Conservation (phyloP, 495 filamentous ascomycete species). For the Penicillium macrosclerotiorum region DNA sequence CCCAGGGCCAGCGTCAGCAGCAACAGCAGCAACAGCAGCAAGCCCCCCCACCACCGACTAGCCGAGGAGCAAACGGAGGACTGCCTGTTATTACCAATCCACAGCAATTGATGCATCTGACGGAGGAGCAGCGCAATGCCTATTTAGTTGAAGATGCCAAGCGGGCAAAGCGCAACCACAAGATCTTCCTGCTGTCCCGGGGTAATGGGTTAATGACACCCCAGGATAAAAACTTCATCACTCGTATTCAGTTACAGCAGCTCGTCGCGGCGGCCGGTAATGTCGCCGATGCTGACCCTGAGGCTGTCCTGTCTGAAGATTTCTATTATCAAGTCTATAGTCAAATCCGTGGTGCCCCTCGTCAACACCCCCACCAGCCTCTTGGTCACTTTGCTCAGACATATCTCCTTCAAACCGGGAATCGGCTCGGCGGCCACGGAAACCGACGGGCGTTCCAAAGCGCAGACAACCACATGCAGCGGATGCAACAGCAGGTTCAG, state of each 20-base stretch:
- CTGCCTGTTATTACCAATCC: constrained; percentile 63
- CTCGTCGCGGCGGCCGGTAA: constrained; percentile 89
- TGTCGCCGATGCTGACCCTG: constrained; percentile 72
- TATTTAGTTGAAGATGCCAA: constrained; percentile 90
- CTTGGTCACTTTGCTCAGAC: constrained; percentile 96
- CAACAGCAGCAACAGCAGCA: constrained; percentile 47
- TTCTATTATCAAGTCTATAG: constrained; percentile 98
- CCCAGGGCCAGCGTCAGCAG: constrained; percentile 23
- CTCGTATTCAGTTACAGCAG: constrained; percentile 94
- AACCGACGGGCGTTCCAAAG: constrained; percentile 65
- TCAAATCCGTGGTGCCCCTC: constrained; percentile 83
- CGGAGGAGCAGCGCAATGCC: constrained; percentile 73
- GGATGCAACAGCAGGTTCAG: constrained; percentile 99
- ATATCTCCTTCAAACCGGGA: constrained; percentile 90
- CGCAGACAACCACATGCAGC: constrained; percentile 95
- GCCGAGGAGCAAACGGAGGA: constrained; percentile 25
- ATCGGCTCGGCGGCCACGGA: constrained; percentile 62
- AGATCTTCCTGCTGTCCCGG: constrained; percentile 89
- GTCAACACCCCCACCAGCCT: constrained; percentile 86
- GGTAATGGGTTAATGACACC: constrained; percentile 99
- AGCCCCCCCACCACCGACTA: constrained; percentile 23
- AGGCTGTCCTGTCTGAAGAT: constrained; percentile 80
- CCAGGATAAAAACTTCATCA: constrained; percentile 99
- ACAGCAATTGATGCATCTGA: constrained; percentile 71
- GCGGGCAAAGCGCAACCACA: constrained; percentile 95